These are phyloP conservation scores for Metschnikowia borealis DNA, from an alignment of 805 yeast genomes.

Conservation along the genomic window DNA sequence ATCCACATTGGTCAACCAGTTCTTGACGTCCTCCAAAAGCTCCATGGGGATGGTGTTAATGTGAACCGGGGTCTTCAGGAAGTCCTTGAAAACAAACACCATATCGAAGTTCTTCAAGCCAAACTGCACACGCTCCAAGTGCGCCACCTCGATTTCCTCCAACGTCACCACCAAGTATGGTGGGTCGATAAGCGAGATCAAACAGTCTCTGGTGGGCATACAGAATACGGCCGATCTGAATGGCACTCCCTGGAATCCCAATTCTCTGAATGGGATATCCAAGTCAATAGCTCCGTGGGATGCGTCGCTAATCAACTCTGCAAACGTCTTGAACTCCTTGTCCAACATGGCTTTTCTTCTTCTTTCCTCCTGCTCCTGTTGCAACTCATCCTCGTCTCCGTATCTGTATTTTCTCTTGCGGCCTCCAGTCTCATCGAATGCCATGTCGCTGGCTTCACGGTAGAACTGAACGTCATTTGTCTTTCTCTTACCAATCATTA, in stretches of 20 bases:
- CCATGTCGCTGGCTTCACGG: constrained; percentile 93
- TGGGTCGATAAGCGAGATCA: constrained; percentile 89
- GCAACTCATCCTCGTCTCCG: constrained; percentile 97
- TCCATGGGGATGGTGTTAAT: constrained; percentile 94
- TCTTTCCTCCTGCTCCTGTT: constrained; percentile 98
- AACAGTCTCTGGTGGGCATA: constrained; percentile 96
- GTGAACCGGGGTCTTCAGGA: constrained; percentile 80
- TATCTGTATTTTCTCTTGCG: constrained; percentile 83
- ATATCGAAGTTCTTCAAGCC: constrained; percentile 94
- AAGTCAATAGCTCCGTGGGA: constrained; percentile 80
- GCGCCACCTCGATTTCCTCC: constrained; percentile 90
- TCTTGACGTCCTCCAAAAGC: constrained; percentile 84
- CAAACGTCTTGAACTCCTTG: constrained; percentile 84
- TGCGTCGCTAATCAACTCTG: constrained; percentile 86
- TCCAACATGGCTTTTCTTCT: constrained; percentile 85
- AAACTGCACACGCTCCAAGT: constrained; percentile 94
- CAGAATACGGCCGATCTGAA: constrained; percentile 89
- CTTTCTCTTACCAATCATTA: constrained; percentile 93
- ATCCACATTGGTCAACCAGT: constrained; percentile 97
- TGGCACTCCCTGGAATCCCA: constrained; percentile 97
- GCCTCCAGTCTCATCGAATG: constrained; percentile 95
- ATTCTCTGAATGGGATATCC: constrained; percentile 91
- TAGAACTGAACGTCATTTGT: constrained; percentile 94
- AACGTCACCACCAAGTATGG: constrained; percentile 91
- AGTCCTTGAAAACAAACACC: constrained; percentile 95